Conservation (phyloP, 1,284 basidiomycete genomes). For the Sphaerobolus stellatus region DNA sequence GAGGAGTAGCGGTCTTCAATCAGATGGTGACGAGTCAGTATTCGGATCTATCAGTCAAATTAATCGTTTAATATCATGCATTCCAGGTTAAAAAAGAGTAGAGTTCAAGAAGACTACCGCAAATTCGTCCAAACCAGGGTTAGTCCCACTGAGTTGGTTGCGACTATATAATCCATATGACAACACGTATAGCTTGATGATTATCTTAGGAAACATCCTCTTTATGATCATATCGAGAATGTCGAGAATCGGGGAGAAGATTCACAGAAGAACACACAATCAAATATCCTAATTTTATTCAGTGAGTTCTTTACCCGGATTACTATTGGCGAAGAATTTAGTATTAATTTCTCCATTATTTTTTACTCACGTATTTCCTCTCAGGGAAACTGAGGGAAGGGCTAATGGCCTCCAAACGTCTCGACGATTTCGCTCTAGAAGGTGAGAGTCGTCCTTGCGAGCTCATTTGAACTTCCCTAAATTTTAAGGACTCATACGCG, state of each 20-base stretch:
- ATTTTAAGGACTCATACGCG: background rate
- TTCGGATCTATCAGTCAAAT: slow-evolving; percentile 12
- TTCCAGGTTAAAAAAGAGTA: slow-evolving; percentile 54
- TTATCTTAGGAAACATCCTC: slow-evolving; percentile 40
- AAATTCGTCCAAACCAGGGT: slow-evolving; percentile 64
- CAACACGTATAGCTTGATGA: slow-evolving; percentile 42
- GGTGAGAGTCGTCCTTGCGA: slow-evolving; percentile 40
- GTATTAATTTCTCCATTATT: background rate
- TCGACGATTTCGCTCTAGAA: slow-evolving; percentile 60
- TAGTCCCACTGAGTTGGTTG: slow-evolving; percentile 10
- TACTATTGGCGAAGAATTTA: slow-evolving; percentile 1
- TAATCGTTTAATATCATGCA: slow-evolving; percentile 27
- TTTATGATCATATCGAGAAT: background rate
- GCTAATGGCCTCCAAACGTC: slow-evolving; percentile 54
- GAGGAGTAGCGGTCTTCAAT: slow-evolving; percentile 67
- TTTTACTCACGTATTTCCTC: background rate
- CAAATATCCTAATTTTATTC: slow-evolving; percentile 66
- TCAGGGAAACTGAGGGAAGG: slow-evolving; percentile 73
- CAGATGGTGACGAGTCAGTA: slow-evolving; percentile 70
- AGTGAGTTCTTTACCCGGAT: slow-evolving; percentile 42
- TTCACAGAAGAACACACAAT: slow-evolving; percentile 48
- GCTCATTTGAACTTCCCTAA: background rate
- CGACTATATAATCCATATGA: background rate
- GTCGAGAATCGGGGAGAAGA: slow-evolving; percentile 14
- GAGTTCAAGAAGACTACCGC: slow-evolving; percentile 63